phyloP scores from a whole-genome alignment of 352 stramenopile genomes.

The Lagenidium sp. region DNA sequence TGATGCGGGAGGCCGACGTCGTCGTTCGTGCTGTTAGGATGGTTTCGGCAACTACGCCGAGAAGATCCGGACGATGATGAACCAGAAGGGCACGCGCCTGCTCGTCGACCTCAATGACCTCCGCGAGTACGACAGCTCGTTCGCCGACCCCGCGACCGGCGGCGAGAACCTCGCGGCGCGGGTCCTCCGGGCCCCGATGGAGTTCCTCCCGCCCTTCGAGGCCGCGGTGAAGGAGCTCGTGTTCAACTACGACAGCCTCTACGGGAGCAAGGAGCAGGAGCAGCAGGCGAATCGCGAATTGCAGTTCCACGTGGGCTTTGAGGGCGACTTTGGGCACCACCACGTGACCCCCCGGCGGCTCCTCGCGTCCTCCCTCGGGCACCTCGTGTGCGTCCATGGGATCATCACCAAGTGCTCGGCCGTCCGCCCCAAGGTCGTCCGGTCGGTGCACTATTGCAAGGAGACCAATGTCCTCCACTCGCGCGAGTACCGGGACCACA shows the following conservation, averaged over 20 bases:
- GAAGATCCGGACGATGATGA: conserved; percentile 78
- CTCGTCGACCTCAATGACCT: conserved; percentile 88
- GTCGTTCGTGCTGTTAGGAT: no score
- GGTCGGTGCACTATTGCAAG: conserved; percentile 97
- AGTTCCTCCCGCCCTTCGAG: conserved; percentile 81
- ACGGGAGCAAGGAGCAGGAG: conserved; percentile 79
- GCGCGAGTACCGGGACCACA: conserved; percentile 96
- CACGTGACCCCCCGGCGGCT: conserved; percentile 93
- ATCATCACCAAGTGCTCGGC: conserved; percentile 98
- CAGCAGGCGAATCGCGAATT: conserved; percentile 55
- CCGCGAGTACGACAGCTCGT: conserved; percentile 83
- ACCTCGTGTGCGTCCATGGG: conserved; percentile 98
- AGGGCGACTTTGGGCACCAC: conserved; percentile 90
- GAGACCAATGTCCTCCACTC: conserved; percentile 90
- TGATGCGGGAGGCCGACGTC: not conserved
- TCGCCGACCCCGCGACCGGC: conserved; percentile 43
- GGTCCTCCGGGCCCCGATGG: conserved; percentile 69
- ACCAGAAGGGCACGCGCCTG: conserved; percentile 60
- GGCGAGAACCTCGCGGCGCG: conserved; percentile 75
- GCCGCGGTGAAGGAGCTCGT: conserved; percentile 72
- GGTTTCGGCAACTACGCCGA: conserved; percentile 71
- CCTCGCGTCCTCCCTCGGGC: conserved; percentile 83
- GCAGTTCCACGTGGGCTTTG: conserved; percentile 86
- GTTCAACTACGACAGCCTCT: conserved; percentile 75
- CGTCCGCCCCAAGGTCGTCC: conserved; percentile 97